A percentile compares a stretch with the other conserved stretches of the same genome.
Evolutionary conservation across 164 flowering plant genomes (phyloP).

Genomic region (Warburgia ugandensis): DNA sequence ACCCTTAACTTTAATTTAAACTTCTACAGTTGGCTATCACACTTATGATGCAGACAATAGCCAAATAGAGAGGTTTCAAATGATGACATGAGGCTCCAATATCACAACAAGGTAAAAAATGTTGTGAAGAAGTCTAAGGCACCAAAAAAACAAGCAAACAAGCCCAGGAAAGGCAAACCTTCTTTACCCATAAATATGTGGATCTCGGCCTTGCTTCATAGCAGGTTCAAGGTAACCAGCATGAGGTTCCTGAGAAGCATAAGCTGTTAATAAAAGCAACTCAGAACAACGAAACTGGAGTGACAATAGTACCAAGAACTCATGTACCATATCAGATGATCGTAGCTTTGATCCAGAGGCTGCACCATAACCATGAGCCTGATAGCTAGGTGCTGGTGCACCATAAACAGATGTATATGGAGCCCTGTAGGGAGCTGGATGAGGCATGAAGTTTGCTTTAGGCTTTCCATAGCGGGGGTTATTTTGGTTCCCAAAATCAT

Average conservation of each 20-base stretch:
- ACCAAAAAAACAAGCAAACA: neutral
- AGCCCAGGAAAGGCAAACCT: constrained; percentile 15
- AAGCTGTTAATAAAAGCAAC: constrained; percentile 1
- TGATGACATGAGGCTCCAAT: too few species aligned
- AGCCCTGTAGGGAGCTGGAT: constrained; percentile 12
- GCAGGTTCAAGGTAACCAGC: constrained; percentile 32
- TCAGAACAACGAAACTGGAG: neutral
- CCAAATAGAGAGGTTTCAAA: too few species aligned
- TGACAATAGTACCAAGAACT: neutral
- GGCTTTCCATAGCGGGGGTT: constrained; percentile 15
- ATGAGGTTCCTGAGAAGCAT: constrained; percentile 33
- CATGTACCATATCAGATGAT: constrained; percentile 26
- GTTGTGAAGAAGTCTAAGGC: constrained; percentile 1
- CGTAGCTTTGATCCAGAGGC: constrained; percentile 24
- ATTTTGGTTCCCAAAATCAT: constrained; percentile 16
- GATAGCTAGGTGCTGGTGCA: constrained; percentile 17
- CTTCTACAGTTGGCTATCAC: too few species aligned
- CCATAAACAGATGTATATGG: constrained; percentile 21
- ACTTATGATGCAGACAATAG: too few species aligned
- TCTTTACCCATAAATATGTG: constrained; percentile 21
- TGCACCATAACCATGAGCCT: constrained; percentile 18
- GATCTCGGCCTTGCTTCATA: constrained; percentile 12
- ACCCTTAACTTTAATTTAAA: too few species aligned
- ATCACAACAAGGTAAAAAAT: neutral
- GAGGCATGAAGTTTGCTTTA: constrained; percentile 1